Evolutionary conservation across 768 basidiomycete genomes (phyloP), one percentile per base, ranked within the genome.

Genomic region (Phanerochaete carnosa): DNA sequence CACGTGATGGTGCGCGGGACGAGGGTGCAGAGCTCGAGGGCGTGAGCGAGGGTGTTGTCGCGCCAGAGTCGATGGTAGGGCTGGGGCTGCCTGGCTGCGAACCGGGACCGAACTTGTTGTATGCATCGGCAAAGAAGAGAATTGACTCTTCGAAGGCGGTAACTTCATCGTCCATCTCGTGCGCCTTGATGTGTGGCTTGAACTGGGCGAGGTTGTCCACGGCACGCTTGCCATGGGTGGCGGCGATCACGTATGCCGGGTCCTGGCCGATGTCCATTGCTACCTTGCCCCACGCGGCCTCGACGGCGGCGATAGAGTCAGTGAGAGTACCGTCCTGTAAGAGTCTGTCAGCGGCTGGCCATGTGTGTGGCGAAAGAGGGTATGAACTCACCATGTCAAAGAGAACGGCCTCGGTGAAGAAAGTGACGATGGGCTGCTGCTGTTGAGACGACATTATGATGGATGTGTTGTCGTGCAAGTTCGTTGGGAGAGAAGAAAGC

Each of bases 141-240:
- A 88, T 88, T 59, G 77, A 79, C 65, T 83, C 76, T 70, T 89
- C 88, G 63, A 89, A 89, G 23, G 76, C 75, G n/a, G 78, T 74
- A 2, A 87, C 84, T 60, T 83, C 85, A 30, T 63, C 71, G 66
- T 83, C 82, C 77, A 87, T 82, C 70, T 86, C 80, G 70, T 84
- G 77, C 23, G 68, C 49, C 64, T 77, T 76, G 65, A 87, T 81
- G 32, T 79, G 70, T 0, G 86, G 85, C 67, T 83, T 85, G 76
- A 85, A 85, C 52, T 79, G 76, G 3, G 79, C 70, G 64, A 90
- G 82, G 73, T 90, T 91, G 76, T 90, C 89, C 68, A 88, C 78
- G 12, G 88, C 89, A 62, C 89, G 85, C 68, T 88, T 86, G 67
- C 89, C 89, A 70, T 91, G 89, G n/a, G 88, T 90, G 39, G 86